Base-by-base conservation (phyloP, 495 filamentous ascomycete species). In the Lepraria neglecta region DNA sequence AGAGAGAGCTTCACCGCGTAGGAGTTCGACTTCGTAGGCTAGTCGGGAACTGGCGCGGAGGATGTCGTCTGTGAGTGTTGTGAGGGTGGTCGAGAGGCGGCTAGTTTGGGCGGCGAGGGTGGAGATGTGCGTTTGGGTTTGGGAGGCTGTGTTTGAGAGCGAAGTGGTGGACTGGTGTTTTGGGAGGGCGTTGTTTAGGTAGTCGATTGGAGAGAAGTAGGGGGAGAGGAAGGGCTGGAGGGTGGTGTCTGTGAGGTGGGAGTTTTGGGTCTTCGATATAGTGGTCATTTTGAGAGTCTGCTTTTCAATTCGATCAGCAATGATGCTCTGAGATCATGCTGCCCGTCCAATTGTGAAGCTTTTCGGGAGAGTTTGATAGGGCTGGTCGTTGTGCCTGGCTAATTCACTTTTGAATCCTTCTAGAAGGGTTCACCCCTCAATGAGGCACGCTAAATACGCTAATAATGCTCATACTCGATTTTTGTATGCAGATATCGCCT, bases 31-130 rank as follows among this genome's bases (percentile, higher is more conserved):
- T 68, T 97, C 90, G 73, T 98, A 98, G 30, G 91, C 89, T 24
- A 98, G 77, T 11, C 95, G 82, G 62, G 87, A 85, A 27, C 90
- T 87, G 64, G 89, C 86, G 51, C 94, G 84, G 21, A 98, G 77
- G 62, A 98, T 97, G 65, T 97, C 94, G 69, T 97, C 92, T 15
- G 92, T 97, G 59, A 97, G 78, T 60, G 88, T 85, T 35, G 90
- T 96, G 28, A 98, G 80, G 38, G 82, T 88, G 46, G 77, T 86
- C n/a, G 92, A 90, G 15, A 96, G 78, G 24, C 90, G 81, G 17
- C 88, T 84, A 15, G 89, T 94, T 70, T 96, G 91, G 12, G 92
- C 87, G 65, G 87, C 91, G 65, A 97, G 84, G 62, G 92, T 86
- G 3, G 92, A 88, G 58, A 97, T 82, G 35, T 91, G 78, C 3